Evolutionary conservation across 129 eudicot genomes (phyloP), one percentile per base, ranked within the genome.

Genomic region (Pulicaria dysenterica): DNA sequence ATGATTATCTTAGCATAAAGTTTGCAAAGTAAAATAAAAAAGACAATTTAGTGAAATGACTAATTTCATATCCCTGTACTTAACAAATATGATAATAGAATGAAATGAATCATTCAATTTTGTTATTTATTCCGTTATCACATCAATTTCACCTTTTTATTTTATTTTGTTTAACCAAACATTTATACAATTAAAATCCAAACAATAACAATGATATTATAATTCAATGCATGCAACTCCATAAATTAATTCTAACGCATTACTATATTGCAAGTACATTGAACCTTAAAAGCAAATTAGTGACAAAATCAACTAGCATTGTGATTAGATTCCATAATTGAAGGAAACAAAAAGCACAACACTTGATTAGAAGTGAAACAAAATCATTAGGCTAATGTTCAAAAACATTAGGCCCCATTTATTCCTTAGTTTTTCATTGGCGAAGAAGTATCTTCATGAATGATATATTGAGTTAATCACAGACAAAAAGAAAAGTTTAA

Each of bases 311-410:
- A 42, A 31, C 70, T 51, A 68, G 48, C 81, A 77, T 58, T 77
- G 70, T 68, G 81, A 77, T 77, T 58, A 77, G 75, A 77, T 77
- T 77, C 75, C 81, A 58, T 49, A 77, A 58, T 17, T 77, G 59
- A 77, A 68, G 81, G 70, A 58, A 58, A 37, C 48, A 69, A 58
- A 76, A 76, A 76, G 13, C 69, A 51, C 66, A 68, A 58, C 43
- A 77, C 47, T 68, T 68, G 81, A 77, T 77, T 77, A 77, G 48
- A 57, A 49, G 15, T 58, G 81, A 60, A 68, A 69, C 81, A 77
- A 69, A 41, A 77, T 68, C 69, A 77, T 77, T 76, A 76, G 40
- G 10, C 57, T 44, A 58, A 44, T 72, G 76, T 72, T 72, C 7
- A 65, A 67, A 11, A 76, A 76, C 58, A 76, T 76, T 61, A 58